Percentiles rank a stretch among this genome's conserved stretches.
Conservation (phyloP, 768 basidiomycete species). For the Suillus americanus region DNA sequence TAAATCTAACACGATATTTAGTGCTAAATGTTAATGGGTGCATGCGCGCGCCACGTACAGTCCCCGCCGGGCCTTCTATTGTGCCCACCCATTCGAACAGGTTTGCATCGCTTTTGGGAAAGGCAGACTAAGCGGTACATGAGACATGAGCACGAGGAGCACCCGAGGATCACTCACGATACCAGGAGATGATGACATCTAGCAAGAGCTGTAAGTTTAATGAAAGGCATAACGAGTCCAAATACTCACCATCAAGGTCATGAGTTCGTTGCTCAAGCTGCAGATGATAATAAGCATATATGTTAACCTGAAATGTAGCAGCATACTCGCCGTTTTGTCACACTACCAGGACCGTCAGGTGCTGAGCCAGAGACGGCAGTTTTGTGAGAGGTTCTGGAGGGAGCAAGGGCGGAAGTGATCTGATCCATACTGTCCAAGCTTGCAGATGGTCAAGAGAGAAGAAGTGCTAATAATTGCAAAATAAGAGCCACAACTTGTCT, state of each 20-base stretch:
- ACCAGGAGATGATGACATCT: constrained; percentile 91
- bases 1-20: constrained; percentile 53
- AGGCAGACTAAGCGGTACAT: constrained; percentile 65
- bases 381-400: constrained; percentile 59
- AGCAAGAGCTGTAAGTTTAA: constrained; percentile 13
- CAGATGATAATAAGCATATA: constrained; percentile 6
- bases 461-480: constrained; percentile 11
- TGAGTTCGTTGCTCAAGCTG: constrained; percentile 80
- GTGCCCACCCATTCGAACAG: constrained; percentile 90
- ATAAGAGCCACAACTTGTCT: constrained; percentile 3
- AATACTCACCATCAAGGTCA: constrained; percentile 78
- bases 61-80: constrained; percentile 78
- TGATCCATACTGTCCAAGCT: constrained; percentile 59
- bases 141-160: neutral
- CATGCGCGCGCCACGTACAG: constrained; percentile 44
- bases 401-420: constrained; percentile 60
- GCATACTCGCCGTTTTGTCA: constrained; percentile 69
- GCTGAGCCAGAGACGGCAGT: constrained; percentile 50
- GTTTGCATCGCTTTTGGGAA: constrained; percentile 84
- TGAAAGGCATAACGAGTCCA: neutral
- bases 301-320: neutral
- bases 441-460: constrained; percentile 16
- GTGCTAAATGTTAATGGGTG: constrained; percentile 5
- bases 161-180: constrained; percentile 54
- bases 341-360: constrained; percentile 67